Evolutionary conservation across 164 flowering plant genomes (phyloP), one percentile per base, ranked within the genome.

Genomic region (Pachysandra terminalis): DNA sequence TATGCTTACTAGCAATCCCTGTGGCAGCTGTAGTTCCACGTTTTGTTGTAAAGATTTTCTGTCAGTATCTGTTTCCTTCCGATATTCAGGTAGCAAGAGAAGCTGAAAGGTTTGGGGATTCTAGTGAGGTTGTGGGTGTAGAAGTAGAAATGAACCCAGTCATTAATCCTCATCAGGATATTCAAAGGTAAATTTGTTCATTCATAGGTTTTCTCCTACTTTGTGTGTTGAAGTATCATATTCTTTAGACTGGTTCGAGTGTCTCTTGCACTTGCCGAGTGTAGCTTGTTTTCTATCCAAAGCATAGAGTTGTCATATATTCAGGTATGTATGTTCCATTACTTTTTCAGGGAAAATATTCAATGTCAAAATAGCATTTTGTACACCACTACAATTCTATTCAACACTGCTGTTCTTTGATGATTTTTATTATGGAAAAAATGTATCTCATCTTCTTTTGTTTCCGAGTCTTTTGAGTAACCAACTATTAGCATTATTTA

Each of bases 61-160:
- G 55, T 57, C 89, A 89, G 63, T 68, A 80, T 55, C 78, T 69
- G 53, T 32, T 54, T 19, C 98, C 99, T 56, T 37, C 63, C 19
- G 98, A 96, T 75, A 72, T 91, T 78, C 96, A 84, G 74, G 75
- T 96, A 56, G 88, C 87, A 40, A 82, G 92, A 72, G 98, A 91
- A 81, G 88, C 84, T 10, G 97, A 93, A 66, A 96, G 87, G 74
- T 82, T 79, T 48, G 76, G 81, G 21, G 74, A 55, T 73, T n/a
- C 21, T 7, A 72, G 76, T 26, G 86, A 76, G 48, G 56, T 59
- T 12, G 74, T 69, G 55, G 58, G 64, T 58, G 73, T 61, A 75
- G 84, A 84, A 75, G 74, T 82, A 66, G 94, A 87, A 77, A 84
- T 88, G 93, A 85, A 77, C 70, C 73, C 72, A 21, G 70, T 86